These are phyloP conservation scores for Evernia prunastri DNA, from an alignment of 495 filamentous ascomycete species.

Conservation along the genomic window DNA sequence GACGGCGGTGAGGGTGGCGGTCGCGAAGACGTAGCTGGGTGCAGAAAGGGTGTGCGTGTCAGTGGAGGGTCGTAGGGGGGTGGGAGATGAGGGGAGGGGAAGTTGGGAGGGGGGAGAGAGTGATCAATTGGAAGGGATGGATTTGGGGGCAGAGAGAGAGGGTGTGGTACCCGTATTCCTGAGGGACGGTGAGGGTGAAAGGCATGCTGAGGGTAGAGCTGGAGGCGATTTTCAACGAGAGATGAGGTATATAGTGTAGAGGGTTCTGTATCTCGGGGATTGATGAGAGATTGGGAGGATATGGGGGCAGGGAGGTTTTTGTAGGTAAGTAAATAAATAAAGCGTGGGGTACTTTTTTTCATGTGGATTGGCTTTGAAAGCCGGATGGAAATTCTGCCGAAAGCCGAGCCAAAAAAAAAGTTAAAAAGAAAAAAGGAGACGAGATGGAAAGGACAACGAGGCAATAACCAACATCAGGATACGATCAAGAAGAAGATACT, in stretches of 20 bases:
- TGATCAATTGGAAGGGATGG: no score
- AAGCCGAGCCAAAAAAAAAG: background rate
- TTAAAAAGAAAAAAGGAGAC: background rate
- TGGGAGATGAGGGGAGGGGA: background rate
- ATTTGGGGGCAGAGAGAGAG: background rate
- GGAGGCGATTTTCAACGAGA: background rate
- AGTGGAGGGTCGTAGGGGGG: background rate
- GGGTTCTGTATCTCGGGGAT: background rate
- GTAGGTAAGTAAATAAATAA: background rate
- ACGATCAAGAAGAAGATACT: no score
- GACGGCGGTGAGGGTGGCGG: constrained; percentile 53
- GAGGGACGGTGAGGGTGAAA: constrained; percentile 35
- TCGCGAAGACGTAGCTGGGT: constrained; percentile 51
- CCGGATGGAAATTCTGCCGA: background rate
- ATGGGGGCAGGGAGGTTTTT: background rate
- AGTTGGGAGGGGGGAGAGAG: background rate
- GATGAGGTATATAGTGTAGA: no score
- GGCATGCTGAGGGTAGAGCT: constrained; percentile 2
- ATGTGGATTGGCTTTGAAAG: no score
- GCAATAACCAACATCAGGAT: background rate
- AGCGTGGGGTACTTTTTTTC: no score
- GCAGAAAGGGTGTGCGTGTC: background rate
- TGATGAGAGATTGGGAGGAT: background rate
- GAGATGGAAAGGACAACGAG: background rate
- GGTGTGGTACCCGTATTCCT: constrained; percentile 43